Conservation (phyloP, 768 basidiomycete genomes). For the Boletellus ananas region DNA sequence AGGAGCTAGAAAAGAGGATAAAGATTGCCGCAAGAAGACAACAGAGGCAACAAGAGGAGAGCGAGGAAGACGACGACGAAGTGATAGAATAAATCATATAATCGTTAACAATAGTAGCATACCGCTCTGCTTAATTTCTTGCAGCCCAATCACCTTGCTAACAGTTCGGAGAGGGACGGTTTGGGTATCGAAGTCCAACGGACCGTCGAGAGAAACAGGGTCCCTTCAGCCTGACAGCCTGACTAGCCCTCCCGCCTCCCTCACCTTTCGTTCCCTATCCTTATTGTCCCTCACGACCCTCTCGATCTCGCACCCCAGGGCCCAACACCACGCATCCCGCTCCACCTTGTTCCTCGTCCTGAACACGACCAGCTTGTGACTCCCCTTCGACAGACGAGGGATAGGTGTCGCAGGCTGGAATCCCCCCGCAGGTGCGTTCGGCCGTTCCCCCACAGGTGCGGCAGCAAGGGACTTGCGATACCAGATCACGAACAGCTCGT, state of each 20-base stretch:
- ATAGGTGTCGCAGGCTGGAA: slow-evolving; percentile 26
- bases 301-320: slow-evolving; percentile 87
- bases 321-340: slow-evolving; percentile 94
- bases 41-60: slow-evolving; percentile 37
- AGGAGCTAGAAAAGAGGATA: slow-evolving; percentile 58
- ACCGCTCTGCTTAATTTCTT: slow-evolving; percentile 10
- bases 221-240: slow-evolving; percentile 21
- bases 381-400: slow-evolving; percentile 49
- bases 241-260: slow-evolving; percentile 60
- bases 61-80: slow-evolving; percentile 36
- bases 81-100: slow-evolving; percentile 49
- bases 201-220: too few species aligned
- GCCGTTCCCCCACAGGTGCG: slow-evolving; percentile 1
- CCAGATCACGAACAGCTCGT: slow-evolving; percentile 82
- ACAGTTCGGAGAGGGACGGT: background rate
- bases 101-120: background rate
- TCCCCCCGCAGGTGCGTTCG: slow-evolving; percentile 19
- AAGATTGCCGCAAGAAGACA: slow-evolving; percentile 55
- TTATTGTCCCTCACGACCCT: slow-evolving; percentile 59
- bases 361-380: slow-evolving; percentile 61
- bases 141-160: background rate
- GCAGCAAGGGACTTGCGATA: slow-evolving; percentile 43
- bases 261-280: slow-evolving; percentile 61
- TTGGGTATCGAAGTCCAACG: too few species aligned
- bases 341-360: slow-evolving; percentile 81